Base-by-base conservation (phyloP, 2,329 filamentous ascomycete genomes). In the Biscogniauxia marginata region DNA sequence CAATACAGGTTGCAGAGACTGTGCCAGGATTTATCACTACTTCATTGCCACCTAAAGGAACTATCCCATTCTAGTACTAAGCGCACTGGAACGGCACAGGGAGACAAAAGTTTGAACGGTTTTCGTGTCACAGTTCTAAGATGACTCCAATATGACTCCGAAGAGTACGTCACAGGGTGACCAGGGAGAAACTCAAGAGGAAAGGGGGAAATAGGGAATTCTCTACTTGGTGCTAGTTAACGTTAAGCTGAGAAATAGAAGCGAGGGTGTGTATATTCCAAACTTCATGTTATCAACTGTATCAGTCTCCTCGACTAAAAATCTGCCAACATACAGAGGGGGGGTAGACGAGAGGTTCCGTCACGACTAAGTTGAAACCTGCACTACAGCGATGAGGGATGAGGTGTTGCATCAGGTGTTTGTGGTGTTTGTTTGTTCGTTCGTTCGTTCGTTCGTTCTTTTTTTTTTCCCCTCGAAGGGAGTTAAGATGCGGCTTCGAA, bases 401-500 rank as follows among this genome's bases (percentile, higher is more conserved):
- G 13, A 49, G 46, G 13, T 49, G 46, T 1, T 30, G 2, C 43
- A 45, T n/a, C 19, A 19, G 18, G 7, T 46, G 19, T 4, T 39
- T 11, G 30, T 39, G 30, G 9, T 34, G 11, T 4, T 34, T 34
- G 8, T 20, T 21, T 13, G 18, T 21, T 47, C n/a, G 22, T 47
- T n/a, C 23, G 23, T 25, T 46, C 44, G 44, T 20, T 46, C 23
- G 46, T n/a, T n/a, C 8, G 16, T n/a, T 25, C 6, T 18, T 6
- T 46, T 9, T 25, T 22, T 22, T 55, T 39, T 49, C 43, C 50
- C 18, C 30, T 46, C 18, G 30, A 39, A 3, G 51, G 50, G 50
- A 53, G 53, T 56, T 59, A 46, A 49, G 48, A 60, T 59, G 58
- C 60, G 54, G 54, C 59, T 61, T 61, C 50, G 54, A 57, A 56